These are phyloP conservation scores for Nemania sp. DNA, from an alignment of 2,329 filamentous ascomycete species.

Conservation along the genomic window DNA sequence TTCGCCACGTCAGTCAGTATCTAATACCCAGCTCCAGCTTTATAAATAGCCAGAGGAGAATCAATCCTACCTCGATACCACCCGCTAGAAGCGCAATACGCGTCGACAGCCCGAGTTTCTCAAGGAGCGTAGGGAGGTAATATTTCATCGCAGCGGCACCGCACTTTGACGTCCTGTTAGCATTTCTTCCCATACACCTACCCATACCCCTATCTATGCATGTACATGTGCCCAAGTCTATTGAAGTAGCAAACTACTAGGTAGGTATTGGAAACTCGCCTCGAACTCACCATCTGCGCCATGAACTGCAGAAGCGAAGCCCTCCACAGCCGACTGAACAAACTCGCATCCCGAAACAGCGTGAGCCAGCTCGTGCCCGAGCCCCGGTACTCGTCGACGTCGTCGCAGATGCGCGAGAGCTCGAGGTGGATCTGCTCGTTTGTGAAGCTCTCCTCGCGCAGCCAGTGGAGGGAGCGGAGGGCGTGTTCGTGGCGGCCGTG, in stretches of 20 bases:
- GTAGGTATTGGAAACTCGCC: neutral
- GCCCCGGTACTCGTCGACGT: slow-evolving; percentile 55
- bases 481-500: slow-evolving; percentile 59
- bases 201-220: neutral
- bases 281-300: slow-evolving; percentile 60
- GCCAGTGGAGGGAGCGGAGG: slow-evolving; percentile 58
- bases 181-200: neutral
- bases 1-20: neutral
- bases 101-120: slow-evolving; percentile 61
- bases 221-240: no score
- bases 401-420: slow-evolving; percentile 60
- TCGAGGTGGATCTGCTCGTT: slow-evolving; percentile 56
- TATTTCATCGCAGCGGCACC: slow-evolving; percentile 72
- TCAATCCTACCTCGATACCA: slow-evolving; percentile 58
- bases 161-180: slow-evolving; percentile 51
- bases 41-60: neutral
- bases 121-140: slow-evolving; percentile 67
- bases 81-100: slow-evolving; percentile 64
- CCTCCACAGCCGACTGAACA: slow-evolving; percentile 67
- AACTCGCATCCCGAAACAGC: slow-evolving; percentile 61
- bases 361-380: slow-evolving; percentile 57
- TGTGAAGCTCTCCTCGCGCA: slow-evolving; percentile 60
- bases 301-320: slow-evolving; percentile 69
- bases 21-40: neutral
- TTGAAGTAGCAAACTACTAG: no score